Conservation (phyloP, 1,284 basidiomycete genomes). For the Ustilago hordei region DNA sequence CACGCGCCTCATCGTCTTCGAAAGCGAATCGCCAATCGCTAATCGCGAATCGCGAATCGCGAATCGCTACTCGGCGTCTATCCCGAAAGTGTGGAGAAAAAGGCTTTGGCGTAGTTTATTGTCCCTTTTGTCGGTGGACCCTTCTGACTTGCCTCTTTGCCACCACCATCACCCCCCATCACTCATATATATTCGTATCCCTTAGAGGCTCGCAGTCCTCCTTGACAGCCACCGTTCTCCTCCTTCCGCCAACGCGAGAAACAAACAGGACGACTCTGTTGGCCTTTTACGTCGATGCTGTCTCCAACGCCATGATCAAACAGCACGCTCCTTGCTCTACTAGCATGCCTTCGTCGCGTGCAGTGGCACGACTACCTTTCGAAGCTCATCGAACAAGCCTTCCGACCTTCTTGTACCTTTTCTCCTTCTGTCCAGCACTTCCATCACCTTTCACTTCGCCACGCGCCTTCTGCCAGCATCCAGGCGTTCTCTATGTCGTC, state of each 20-base stretch:
- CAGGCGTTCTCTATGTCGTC: constrained; percentile 54
- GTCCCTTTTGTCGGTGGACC: neutral
- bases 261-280: constrained; percentile 4
- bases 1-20: neutral
- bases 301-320: neutral
- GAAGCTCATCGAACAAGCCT: constrained; percentile 35
- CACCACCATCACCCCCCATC: neutral
- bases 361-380: constrained; percentile 36
- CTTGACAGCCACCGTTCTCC: neutral
- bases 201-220: neutral
- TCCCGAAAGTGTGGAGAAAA: neutral
- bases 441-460: constrained; percentile 40
- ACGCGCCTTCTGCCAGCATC: constrained; percentile 52
- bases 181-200: neutral
- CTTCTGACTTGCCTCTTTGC: neutral
- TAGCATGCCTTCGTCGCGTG: constrained; percentile 16
- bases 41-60: neutral
- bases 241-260: neutral
- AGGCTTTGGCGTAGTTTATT: neutral
- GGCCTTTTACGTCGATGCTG: constrained; percentile 13
- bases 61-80: neutral
- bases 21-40: neutral
- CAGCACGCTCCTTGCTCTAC: neutral
- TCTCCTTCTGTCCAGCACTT: constrained; percentile 56
- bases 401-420: constrained; percentile 57